Evolutionary conservation across 148 eudicot species (phyloP).

Genomic region (Vaccinium darrowii): DNA sequence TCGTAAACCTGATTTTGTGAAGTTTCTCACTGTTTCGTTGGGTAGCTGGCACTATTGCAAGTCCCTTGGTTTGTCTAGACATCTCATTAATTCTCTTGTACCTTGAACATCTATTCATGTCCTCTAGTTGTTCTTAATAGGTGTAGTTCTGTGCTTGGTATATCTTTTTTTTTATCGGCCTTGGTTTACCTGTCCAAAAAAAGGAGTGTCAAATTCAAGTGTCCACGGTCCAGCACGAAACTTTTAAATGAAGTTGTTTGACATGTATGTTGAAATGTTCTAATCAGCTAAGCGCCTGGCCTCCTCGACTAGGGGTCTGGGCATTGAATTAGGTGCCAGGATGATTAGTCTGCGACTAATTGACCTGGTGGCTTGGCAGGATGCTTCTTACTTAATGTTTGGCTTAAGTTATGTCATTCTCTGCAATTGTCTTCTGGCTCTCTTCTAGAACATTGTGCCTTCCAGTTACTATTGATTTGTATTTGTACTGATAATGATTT

Average conservation of each 20-base stretch:
- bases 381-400: slow-evolving; percentile 6
- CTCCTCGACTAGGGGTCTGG: too few species aligned
- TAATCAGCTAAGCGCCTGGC: too few species aligned
- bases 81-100: neutral
- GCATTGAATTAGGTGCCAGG: too few species aligned
- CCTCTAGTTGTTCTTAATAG: neutral
- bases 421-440: neutral
- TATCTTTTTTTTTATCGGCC: too few species aligned
- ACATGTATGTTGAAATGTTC: neutral
- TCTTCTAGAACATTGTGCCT: neutral
- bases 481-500: neutral
- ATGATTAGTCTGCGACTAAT: too few species aligned
- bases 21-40: neutral
- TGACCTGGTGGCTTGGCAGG: too few species aligned
- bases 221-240: neutral
- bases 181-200: neutral
- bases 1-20: neutral
- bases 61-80: neutral
- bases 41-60: neutral
- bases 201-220: neutral
- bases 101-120: neutral
- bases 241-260: neutral
- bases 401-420: neutral
- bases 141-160: neutral
- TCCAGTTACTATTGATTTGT: neutral